These are phyloP conservation scores for Suillus paluster DNA, from an alignment of 768 basidiomycete genomes.

Conservation along the genomic window DNA sequence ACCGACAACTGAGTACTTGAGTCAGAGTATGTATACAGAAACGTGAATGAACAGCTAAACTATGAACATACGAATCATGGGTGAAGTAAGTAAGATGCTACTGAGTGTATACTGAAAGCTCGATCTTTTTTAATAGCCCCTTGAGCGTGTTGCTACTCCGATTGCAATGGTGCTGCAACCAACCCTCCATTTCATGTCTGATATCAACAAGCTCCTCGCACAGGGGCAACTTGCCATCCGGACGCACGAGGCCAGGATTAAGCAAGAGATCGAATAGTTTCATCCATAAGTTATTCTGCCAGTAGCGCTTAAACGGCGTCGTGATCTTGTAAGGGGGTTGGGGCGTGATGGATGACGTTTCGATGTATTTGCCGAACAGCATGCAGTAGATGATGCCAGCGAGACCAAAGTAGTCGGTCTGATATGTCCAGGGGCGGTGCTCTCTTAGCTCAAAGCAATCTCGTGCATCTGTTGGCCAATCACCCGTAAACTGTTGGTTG, in stretches of 20 bases:
- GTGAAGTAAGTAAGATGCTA: constrained; percentile 12
- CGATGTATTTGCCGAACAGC: constrained; percentile 96
- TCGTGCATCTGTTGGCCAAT: constrained; percentile 87
- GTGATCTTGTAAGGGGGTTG: constrained; percentile 61
- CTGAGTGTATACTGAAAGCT: constrained; percentile 49
- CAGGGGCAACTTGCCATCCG: constrained; percentile 70
- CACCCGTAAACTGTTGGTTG: constrained; percentile 80
- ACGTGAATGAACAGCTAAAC: background rate
- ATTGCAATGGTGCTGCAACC: constrained; percentile 87
- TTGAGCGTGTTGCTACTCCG: constrained; percentile 82
- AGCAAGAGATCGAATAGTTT: constrained; percentile 83
- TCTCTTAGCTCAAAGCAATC: constrained; percentile 94
- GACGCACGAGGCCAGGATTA: constrained; percentile 70
- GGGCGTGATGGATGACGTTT: constrained; percentile 58
- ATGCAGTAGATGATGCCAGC: constrained; percentile 94
- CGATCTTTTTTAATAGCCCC: constrained; percentile 82
- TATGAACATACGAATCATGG: background rate
- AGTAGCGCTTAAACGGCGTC: constrained; percentile 89
- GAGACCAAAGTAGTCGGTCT: constrained; percentile 96
- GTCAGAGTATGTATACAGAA: background rate
- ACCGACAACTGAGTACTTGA: background rate
- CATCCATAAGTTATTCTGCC: constrained; percentile 90
- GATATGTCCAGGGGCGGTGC: constrained; percentile 86
- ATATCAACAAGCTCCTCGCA: constrained; percentile 66
- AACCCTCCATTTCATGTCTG: constrained; percentile 82